These are phyloP conservation scores for Aspergillus coremiiformis DNA, from an alignment of 495 filamentous ascomycete species.

Conservation along the genomic window DNA sequence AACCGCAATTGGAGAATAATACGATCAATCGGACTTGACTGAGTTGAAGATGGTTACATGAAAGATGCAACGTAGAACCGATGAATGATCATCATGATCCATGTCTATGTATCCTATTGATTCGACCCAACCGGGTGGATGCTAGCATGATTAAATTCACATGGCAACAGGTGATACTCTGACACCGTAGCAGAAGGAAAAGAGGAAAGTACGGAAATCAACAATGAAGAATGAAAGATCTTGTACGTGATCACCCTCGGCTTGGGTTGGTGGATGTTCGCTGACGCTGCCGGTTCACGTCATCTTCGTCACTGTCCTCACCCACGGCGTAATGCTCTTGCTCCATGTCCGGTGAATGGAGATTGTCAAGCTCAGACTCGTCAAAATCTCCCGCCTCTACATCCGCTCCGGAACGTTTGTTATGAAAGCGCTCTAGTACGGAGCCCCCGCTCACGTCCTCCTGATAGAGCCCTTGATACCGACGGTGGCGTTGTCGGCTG, in stretches of 20 bases:
- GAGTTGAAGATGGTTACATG: neutral
- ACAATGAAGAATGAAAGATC: constrained; percentile 4
- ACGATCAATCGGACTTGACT: neutral
- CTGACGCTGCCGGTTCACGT: constrained; percentile 10
- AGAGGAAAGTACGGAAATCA: neutral
- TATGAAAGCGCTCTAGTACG: constrained; percentile 32
- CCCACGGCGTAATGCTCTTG: constrained; percentile 38
- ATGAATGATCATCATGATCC: constrained; percentile 1
- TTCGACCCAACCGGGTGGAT: neutral
- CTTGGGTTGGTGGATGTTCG: neutral
- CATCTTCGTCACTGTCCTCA: constrained; percentile 38
- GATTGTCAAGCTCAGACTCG: constrained; percentile 75
- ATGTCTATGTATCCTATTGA: constrained; percentile 10
- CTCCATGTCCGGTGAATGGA: constrained; percentile 45
- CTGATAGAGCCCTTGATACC: constrained; percentile 40
- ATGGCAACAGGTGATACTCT: neutral
- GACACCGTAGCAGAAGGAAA: neutral
- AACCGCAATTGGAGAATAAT: neutral
- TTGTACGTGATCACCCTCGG: constrained; percentile 8
- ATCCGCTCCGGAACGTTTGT: constrained; percentile 49
- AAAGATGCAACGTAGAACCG: neutral
- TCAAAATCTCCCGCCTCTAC: constrained; percentile 85
- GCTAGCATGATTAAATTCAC: neutral
- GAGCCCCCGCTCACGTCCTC: constrained; percentile 28
- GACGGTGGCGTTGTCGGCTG: constrained; percentile 49